Conservation (phyloP, 176 grass and related monocot species). For the Ensete ventricosum region DNA sequence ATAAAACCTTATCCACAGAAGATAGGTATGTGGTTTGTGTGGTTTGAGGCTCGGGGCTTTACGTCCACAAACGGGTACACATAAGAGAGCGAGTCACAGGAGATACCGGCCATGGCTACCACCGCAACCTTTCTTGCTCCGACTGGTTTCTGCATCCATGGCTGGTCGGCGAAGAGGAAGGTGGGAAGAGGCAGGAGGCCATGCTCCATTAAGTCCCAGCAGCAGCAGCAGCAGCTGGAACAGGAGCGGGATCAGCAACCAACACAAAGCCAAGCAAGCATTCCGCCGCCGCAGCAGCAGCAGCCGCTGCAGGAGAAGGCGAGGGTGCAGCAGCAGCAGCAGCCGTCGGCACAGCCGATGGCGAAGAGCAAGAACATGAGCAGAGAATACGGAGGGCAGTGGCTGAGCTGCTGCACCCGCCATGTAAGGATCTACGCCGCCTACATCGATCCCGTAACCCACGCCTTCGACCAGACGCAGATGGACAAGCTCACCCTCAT, state of each 20-base stretch:
- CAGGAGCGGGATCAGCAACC: constrained; percentile 2
- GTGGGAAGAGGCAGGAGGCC: constrained; percentile 9
- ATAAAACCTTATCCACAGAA: not conserved
- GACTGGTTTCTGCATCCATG: constrained; percentile 25
- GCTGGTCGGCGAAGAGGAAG: constrained; percentile 9
- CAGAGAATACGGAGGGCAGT: constrained; percentile 84
- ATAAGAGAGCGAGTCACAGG: not conserved
- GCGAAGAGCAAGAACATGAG: constrained; percentile 89
- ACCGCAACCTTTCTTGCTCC: constrained; percentile 52
- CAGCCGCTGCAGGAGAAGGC: not conserved
- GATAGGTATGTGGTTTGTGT: not conserved
- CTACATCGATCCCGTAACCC: constrained; percentile 85
- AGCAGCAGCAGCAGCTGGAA: constrained; percentile 37
- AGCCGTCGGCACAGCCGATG: constrained; percentile 46
- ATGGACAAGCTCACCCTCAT: constrained; percentile 94
- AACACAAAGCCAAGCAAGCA: not conserved
- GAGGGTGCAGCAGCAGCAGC: constrained; percentile 22
- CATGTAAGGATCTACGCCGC: constrained; percentile 95
- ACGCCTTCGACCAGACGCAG: constrained; percentile 94
- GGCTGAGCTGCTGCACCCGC: constrained; percentile 80
- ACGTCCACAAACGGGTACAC: not conserved
- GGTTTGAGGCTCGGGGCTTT: not conserved
- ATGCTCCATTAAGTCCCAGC: constrained; percentile 26
- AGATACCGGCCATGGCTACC: constrained; percentile 35
- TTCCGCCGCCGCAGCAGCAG: constrained; percentile 3